phyloP scores from a whole-genome alignment of 768 basidiomycete species.

The Gloeophyllum trabeum region DNA sequence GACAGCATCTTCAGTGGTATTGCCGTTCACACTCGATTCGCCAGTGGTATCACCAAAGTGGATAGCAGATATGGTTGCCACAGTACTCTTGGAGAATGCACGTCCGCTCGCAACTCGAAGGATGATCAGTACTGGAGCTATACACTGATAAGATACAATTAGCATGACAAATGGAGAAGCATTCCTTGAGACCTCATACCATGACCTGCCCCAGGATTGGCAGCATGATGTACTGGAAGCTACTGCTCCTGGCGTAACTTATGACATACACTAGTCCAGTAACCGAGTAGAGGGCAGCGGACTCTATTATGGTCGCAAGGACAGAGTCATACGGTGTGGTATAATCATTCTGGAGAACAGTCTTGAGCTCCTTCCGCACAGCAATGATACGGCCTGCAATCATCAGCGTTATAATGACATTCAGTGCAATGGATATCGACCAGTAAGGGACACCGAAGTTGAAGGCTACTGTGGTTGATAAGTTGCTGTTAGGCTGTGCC shows the following conservation, averaged over 20 bases:
- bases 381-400: conserved; percentile 18
- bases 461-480: conserved; percentile 14
- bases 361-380: conserved; percentile 7
- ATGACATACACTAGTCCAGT: conserved; percentile 20
- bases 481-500: too few species aligned
- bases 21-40: too few species aligned
- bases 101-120: conserved; percentile 21
- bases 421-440: too few species aligned
- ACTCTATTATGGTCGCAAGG: conserved; percentile 24
- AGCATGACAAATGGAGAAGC: conserved; percentile 8
- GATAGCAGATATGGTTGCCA: too few species aligned
- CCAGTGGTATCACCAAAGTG: too few species aligned
- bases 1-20: too few species aligned
- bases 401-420: too few species aligned
- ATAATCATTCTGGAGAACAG: conserved; percentile 11
- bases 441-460: conserved; percentile 22
- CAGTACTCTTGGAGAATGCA: too few species aligned
- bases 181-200: background rate
- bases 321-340: conserved; percentile 17
- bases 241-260: conserved; percentile 12
- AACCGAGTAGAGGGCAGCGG: conserved; percentile 17
- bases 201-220: conserved; percentile 17
- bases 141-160: conserved; percentile 1
- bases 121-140: conserved; percentile 17
- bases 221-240: conserved; percentile 22